These are phyloP conservation scores for Penicillium sumatraense DNA, from an alignment of 2,329 filamentous ascomycete species.

Conservation along the genomic window DNA sequence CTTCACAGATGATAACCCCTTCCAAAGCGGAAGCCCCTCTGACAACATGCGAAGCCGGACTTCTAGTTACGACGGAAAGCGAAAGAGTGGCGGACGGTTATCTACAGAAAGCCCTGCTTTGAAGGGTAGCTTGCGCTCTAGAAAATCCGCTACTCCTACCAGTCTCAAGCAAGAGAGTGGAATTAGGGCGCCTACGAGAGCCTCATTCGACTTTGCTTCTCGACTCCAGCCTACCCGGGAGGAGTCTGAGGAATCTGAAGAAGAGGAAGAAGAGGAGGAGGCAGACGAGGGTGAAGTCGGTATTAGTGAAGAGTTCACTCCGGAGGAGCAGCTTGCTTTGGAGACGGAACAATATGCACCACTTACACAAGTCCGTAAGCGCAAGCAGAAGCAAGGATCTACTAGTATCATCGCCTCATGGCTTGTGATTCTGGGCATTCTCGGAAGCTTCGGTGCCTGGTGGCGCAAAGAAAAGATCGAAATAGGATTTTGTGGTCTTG, in stretches of 20 bases:
- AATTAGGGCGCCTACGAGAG: constrained; percentile 59
- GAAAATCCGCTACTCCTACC: constrained; percentile 37
- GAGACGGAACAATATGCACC: constrained; percentile 63
- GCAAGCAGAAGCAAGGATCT: constrained; percentile 45
- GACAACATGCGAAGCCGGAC: constrained; percentile 50
- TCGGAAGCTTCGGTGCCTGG: constrained; percentile 76
- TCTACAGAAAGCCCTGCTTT: constrained; percentile 35
- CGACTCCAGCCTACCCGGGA: constrained; percentile 38
- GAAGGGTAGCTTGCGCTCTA: constrained; percentile 32
- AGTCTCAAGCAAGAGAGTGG: constrained; percentile 57
- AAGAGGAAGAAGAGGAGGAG: constrained; percentile 50
- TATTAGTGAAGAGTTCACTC: constrained; percentile 89
- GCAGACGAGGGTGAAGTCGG: constrained; percentile 63
- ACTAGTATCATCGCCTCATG: constrained; percentile 67
- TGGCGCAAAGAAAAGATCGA: constrained; percentile 96
- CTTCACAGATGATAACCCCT: constrained; percentile 90
- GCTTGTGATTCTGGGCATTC: constrained; percentile 70
- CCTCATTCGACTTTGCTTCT: constrained; percentile 63
- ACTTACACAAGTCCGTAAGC: constrained; percentile 25
- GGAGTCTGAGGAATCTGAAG: constrained; percentile 43
- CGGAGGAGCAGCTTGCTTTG: constrained; percentile 83
- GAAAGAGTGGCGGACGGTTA: constrained; percentile 56
- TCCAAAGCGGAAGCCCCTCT: constrained; percentile 76
- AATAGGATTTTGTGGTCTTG: constrained; percentile 91
- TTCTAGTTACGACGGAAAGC: constrained; percentile 46